phyloP scores from a whole-genome alignment of 2,329 filamentous ascomycete genomes.

The Colletotrichum echinochloae region DNA sequence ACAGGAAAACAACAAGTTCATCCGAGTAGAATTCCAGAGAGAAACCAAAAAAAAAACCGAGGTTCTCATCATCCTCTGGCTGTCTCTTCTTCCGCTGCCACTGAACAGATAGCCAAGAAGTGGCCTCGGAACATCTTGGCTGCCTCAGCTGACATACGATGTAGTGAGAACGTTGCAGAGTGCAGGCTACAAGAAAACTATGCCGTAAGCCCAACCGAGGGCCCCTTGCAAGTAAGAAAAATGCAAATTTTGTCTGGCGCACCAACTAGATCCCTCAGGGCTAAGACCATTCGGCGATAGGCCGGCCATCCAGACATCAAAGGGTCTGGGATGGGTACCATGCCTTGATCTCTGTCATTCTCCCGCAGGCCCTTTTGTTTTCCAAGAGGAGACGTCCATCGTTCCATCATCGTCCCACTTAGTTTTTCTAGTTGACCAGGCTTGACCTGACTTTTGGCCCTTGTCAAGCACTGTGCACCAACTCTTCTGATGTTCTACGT shows the following conservation, averaged over 20 bases:
- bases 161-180: conserved; percentile 17
- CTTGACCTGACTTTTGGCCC: not conserved
- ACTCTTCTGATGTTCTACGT: not conserved
- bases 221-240: not conserved
- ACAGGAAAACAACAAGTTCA: conserved; percentile 4
- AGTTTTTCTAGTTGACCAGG: not conserved
- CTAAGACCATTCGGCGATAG: not conserved
- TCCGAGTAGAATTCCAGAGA: conserved; percentile 23
- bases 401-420: not conserved
- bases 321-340: not conserved
- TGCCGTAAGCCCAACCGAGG: conserved; percentile 18
- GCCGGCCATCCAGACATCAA: not conserved
- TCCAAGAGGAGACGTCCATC: not conserved
- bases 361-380: not conserved
- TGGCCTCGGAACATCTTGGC: not conserved
- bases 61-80: not conserved
- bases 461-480: not conserved
- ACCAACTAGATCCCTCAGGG: conserved; percentile 12
- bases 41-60: not conserved
- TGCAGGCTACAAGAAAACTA: conserved; percentile 18
- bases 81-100: conserved; percentile 7
- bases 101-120: not conserved
- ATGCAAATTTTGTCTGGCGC: conserved; percentile 14
- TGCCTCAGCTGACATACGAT: no score
- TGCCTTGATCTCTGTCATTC: not conserved